phyloP scores from a whole-genome alignment of 257 asterid genomes.

The Solanum chaucha region DNA sequence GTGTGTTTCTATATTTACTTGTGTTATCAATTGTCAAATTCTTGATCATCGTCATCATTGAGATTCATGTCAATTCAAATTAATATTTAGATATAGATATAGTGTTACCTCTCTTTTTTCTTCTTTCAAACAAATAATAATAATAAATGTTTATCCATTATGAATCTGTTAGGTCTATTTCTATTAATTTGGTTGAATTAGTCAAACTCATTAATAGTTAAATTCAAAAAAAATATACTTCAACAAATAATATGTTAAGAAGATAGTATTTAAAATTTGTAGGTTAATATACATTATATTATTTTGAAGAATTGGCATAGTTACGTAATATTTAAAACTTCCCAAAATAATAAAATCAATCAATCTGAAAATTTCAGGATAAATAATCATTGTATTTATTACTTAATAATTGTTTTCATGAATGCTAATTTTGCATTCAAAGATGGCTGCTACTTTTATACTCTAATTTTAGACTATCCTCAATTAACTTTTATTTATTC shows the following conservation, averaged over 20 bases:
- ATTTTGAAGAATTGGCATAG: background rate
- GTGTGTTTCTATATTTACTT: background rate
- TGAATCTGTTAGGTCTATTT: background rate
- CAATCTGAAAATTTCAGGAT: background rate
- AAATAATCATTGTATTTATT: background rate
- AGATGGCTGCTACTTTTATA: background rate
- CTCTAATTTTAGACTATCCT: background rate
- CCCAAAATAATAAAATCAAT: background rate
- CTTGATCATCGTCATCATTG: background rate
- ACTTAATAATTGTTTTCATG: background rate
- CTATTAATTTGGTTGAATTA: background rate
- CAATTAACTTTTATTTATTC: background rate
- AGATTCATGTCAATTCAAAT: background rate
- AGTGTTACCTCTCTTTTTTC: too few species aligned
- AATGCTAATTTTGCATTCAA: background rate
- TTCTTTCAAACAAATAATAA: background rate
- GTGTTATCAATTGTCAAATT: background rate
- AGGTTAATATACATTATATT: background rate
- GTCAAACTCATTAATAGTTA: background rate
- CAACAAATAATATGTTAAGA: background rate
- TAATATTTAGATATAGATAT: background rate
- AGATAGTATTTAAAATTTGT: background rate
- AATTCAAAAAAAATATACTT: background rate
- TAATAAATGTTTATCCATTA: background rate
- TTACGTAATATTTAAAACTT: background rate